These are phyloP conservation scores for Clausena lansium DNA, from an alignment of 345 rosid species.

Conservation along the genomic window DNA sequence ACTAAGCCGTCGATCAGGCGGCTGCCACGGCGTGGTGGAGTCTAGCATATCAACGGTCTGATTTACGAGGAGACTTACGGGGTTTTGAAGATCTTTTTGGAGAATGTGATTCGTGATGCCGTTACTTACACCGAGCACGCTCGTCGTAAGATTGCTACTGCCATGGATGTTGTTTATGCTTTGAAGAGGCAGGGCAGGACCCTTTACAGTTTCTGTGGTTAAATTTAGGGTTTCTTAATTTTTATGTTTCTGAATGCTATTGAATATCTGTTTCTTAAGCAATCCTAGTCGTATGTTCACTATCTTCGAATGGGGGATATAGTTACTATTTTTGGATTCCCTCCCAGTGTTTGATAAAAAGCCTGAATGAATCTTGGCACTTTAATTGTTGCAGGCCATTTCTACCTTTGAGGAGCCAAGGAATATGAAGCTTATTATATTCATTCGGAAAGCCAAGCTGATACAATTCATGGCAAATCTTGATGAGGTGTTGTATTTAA, in stretches of 20 bases:
- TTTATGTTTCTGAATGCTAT: too few species aligned
- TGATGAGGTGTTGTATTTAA: too few species aligned
- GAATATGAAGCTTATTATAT: too few species aligned
- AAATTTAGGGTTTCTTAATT: neutral
- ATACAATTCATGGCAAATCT: too few species aligned
- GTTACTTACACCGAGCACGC: constrained; percentile 41
- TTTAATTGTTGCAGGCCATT: too few species aligned
- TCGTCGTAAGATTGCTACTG: constrained; percentile 35
- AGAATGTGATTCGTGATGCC: constrained; percentile 34
- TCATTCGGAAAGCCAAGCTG: too few species aligned
- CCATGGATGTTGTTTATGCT: constrained; percentile 38
- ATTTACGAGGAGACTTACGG: constrained; percentile 42
- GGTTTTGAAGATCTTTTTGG: constrained; percentile 34
- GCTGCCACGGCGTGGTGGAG: constrained; percentile 35
- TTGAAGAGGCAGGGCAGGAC: constrained; percentile 40
- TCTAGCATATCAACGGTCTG: constrained; percentile 38
- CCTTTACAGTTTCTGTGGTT: constrained; percentile 32
- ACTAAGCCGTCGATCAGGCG: constrained; percentile 27
- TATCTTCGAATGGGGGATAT: too few species aligned
- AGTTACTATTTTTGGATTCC: too few species aligned
- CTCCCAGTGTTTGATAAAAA: too few species aligned
- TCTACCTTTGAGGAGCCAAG: too few species aligned
- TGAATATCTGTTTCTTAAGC: neutral
- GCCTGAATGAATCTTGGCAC: too few species aligned
- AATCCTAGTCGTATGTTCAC: too few species aligned